Evolutionary conservation across 805 yeast genomes (phyloP), one percentile per base, ranked within the genome.

Genomic region (Candida glaebosa): DNA sequence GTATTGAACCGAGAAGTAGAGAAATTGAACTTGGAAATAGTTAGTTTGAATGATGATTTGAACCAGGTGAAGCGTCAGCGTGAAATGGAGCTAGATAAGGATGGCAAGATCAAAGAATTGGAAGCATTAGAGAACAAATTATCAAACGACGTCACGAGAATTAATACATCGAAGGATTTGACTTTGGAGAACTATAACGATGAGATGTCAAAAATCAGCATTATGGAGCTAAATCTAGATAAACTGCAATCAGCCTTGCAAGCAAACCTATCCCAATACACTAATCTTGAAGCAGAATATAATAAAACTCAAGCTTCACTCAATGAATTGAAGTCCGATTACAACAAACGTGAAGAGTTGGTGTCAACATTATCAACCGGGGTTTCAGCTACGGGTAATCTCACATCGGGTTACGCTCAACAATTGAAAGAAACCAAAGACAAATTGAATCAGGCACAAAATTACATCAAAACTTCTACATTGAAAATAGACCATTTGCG

Each of bases 281-380:
- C 57, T 5, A 47, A 52, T 2, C 62, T 71, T 5, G 81, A 83
- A 51, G 40, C 51, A 3, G 71, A 69, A n/a, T 79, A 74, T 50
- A 61, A 67, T 2, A 46, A 52, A 0, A 59, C 78, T 8, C 79
- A 78, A 37, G 56, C 53, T 1, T 54, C 63, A n/a, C 63, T 84
- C 17, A 65, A 61, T 2, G 54, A 57, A 1, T 48, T 79, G 41
- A 81, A 79, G 45, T 67, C 64, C 4, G 69, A 71, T 10, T 69
- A 75, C 36, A 66, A 69, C 25, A 73, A 69, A 44, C 87, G 85
- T 50, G 91, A 87, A 52, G 96, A 90, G 46, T 69, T 90, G 8
- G 63, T 87, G 7, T 84, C 93, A 0, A 82, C 95, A 0, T 69
- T 90, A 31, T 81, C 89, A 0, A 87, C 96, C 0, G 96, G 97